Conservation (phyloP, 2,329 filamentous ascomycete species). For the Sphaerulina vaccinii region DNA sequence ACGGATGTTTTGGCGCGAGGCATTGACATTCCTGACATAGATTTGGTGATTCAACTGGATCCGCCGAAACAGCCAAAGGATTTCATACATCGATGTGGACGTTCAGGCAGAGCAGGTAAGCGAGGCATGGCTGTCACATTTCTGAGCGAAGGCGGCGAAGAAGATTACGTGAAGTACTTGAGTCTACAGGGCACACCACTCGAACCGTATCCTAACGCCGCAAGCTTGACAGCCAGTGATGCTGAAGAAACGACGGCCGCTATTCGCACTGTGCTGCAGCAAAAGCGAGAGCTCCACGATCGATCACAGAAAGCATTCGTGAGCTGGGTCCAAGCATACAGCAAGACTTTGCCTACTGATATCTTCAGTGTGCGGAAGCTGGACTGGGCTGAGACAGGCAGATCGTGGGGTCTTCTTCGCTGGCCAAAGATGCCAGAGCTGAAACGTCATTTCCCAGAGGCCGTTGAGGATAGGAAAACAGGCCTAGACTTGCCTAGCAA, state of each 20-base stretch:
- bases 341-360: constrained; percentile 83
- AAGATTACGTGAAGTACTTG: constrained; percentile 86
- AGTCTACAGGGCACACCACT: constrained; percentile 42
- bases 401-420: constrained; percentile 80
- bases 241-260: constrained; percentile 56
- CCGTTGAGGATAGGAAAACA: constrained; percentile 42
- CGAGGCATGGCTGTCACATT: constrained; percentile 83
- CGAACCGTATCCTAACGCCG: constrained; percentile 38
- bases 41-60: constrained; percentile 87
- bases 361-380: constrained; percentile 83
- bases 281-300: constrained; percentile 71
- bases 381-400: constrained; percentile 78
- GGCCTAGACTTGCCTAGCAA: constrained; percentile 37
- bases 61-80: constrained; percentile 85
- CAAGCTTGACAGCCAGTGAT: constrained; percentile 58
- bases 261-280: constrained; percentile 60
- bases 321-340: constrained; percentile 88
- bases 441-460: constrained; percentile 43
- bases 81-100: constrained; percentile 65
- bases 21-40: constrained; percentile 87
- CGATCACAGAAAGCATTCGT: constrained; percentile 91
- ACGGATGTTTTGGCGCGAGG: constrained; percentile 90
- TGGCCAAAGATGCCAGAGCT: constrained; percentile 92
- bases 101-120: constrained; percentile 62
- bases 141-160: constrained; percentile 79